Percentiles rank a stretch among this genome's conserved stretches.
These are phyloP conservation scores for Zygoascus hellenicus DNA, from an alignment of 1,139 yeast genomes.

Conservation along the genomic window DNA sequence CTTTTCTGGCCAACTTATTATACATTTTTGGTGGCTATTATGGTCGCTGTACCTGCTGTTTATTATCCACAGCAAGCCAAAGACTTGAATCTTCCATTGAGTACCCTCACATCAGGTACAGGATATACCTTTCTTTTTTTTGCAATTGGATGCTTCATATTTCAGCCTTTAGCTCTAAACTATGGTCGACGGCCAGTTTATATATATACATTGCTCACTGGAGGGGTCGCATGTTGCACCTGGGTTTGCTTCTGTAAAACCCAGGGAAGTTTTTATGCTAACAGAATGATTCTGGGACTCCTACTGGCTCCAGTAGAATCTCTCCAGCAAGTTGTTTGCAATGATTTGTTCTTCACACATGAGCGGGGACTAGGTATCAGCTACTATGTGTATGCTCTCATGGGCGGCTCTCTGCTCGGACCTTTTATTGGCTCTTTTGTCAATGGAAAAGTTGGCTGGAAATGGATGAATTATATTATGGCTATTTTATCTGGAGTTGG, in stretches of 20 bases:
- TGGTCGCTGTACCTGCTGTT: slow-evolving; percentile 37
- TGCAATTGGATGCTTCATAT: slow-evolving; percentile 46
- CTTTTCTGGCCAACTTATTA: slow-evolving; percentile 35
- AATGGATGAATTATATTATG: slow-evolving; percentile 81
- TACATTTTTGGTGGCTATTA: slow-evolving; percentile 42
- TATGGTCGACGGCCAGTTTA: slow-evolving; percentile 51
- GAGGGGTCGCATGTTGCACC: slow-evolving; percentile 21
- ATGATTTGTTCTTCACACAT: slow-evolving; percentile 55
- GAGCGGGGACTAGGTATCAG: slow-evolving; percentile 74
- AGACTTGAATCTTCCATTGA: slow-evolving; percentile 38
- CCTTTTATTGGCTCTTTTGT: slow-evolving; percentile 74
- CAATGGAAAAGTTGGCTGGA: slow-evolving; percentile 49
- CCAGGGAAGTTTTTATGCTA: slow-evolving; percentile 35
- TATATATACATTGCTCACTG: slow-evolving; percentile 29
- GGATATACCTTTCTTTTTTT: slow-evolving; percentile 45
- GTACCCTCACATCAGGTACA: slow-evolving; percentile 44
- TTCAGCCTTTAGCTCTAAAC: slow-evolving; percentile 48
- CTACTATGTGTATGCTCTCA: slow-evolving; percentile 66
- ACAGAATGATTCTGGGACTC: slow-evolving; percentile 42
- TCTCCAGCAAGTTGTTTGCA: slow-evolving; percentile 42
- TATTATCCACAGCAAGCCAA: slow-evolving; percentile 22
- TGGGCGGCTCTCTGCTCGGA: slow-evolving; percentile 71
- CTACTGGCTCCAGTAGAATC: slow-evolving; percentile 53
- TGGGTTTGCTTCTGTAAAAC: slow-evolving; percentile 29
- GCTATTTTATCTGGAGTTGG: slow-evolving; percentile 60